A percentile compares a stretch with the other conserved stretches of the same genome.
phyloP scores from a whole-genome alignment of 2,329 filamentous ascomycete species.

The Penicillium sp. region DNA sequence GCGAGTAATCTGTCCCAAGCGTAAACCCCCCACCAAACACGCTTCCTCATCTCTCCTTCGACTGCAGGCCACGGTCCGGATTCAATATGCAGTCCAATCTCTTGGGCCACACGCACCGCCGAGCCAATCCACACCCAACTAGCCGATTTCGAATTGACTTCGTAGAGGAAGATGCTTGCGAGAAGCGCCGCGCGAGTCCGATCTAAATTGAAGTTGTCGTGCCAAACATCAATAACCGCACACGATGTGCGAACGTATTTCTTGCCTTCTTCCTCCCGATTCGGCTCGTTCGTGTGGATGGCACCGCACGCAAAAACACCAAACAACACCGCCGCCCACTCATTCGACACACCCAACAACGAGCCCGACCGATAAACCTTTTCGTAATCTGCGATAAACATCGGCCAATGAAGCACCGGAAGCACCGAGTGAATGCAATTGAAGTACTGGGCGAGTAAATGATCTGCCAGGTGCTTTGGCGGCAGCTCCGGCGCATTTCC shows the following conservation, averaged over 20 bases:
- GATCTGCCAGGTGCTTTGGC: conserved; percentile 66
- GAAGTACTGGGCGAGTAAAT: conserved; percentile 73
- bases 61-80: conserved; percentile 69
- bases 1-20: conserved; percentile 77
- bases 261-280: conserved; percentile 58
- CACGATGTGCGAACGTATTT: conserved; percentile 71
- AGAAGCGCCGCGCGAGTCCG: conserved; percentile 71
- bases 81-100: conserved; percentile 77
- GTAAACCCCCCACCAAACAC: conserved; percentile 94
- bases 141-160: conserved; percentile 81
- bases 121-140: conserved; percentile 84
- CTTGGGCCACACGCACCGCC: conserved; percentile 77
- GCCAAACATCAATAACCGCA: conserved; percentile 74
- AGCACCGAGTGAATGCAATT: conserved; percentile 74
- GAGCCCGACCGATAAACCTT: conserved; percentile 68
- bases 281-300: conserved; percentile 63
- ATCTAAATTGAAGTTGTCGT: conserved; percentile 72
- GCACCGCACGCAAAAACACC: conserved; percentile 79
- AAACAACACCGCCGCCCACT: conserved; percentile 79
- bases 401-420: conserved; percentile 85
- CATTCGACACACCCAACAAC: conserved; percentile 60
- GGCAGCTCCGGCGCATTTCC: conserved; percentile 66
- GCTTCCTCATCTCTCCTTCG: conserved; percentile 79
- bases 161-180: conserved; percentile 74
- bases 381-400: conserved; percentile 73